Base-by-base conservation (phyloP, 2,329 filamentous ascomycete species). In the Colletotrichum cuscutae region DNA sequence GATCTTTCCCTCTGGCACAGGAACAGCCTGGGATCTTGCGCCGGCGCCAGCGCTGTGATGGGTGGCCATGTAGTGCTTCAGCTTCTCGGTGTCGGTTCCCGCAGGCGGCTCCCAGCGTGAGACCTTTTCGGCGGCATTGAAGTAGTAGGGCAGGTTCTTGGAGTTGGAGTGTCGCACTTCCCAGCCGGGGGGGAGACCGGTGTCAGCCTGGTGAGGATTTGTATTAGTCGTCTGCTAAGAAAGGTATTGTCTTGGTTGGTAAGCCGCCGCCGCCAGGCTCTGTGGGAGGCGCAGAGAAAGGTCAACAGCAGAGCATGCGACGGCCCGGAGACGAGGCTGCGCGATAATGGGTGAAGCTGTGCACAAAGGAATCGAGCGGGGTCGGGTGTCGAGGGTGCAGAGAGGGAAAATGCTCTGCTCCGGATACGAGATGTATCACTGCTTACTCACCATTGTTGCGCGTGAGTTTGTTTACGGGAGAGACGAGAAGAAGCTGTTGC, bases 61-160 rank as follows among this genome's bases (percentile, higher is more conserved):
- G 77, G 89, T 88, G 49, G 94, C 95, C 95, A 99, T 98, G 87
- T 97, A 98, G 75, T 90, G 84, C 88, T 98, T 98, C 76, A 99
- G 90, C 85, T 93, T 95, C 78, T 98, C 95, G 71, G 94, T 94
- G 84, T 99, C 94, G 77, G 95, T 97, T 76, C 92, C 94, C 57
- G 90, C 82, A 9, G 97, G 97, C 3, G 97, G 96, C 81, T 98
- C 97, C 97, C 97, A 99, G 84, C 94, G 91, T 75, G 97, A 98
- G 81, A 95, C 91, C 82, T 95, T 96, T 75, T 95, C 94, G 77
- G 85, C 86, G 58, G 93, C 87, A 85, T 98, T 97, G 92, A 98
- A 98, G 88, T 98, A 99, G 88, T 99, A 99, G 49, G 97, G 97
- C 46, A 98, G 93, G 85, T 97, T 97, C 88, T 98, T 98, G 84